A percentile compares a stretch with the other conserved stretches of the same genome.
phyloP scores from a whole-genome alignment of 768 basidiomycete genomes.

The Serpula lacrymans region DNA sequence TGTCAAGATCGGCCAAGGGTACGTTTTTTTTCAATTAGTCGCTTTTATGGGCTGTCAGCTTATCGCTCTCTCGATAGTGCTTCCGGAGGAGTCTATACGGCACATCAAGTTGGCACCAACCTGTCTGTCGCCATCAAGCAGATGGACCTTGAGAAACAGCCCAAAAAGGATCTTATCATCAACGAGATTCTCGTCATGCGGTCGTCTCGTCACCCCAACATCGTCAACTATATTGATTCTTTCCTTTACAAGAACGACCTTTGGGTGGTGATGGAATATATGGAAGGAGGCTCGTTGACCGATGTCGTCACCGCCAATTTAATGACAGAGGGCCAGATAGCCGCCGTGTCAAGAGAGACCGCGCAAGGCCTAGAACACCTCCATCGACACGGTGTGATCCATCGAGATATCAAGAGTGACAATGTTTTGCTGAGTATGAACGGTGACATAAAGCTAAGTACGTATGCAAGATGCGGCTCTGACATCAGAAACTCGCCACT shows the following conservation, averaged over 20 bases:
- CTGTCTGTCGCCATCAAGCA: constrained; percentile 97
- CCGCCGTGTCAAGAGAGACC: constrained; percentile 91
- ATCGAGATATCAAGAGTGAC: constrained; percentile 99
- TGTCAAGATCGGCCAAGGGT: constrained; percentile 99
- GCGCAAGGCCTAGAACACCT: constrained; percentile 92
- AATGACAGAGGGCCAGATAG: constrained; percentile 99
- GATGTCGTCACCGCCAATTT: constrained; percentile 87
- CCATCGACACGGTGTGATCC: constrained; percentile 95
- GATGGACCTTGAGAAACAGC: constrained; percentile 99
- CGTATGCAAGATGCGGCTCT: constrained; percentile 39
- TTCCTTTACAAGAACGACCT: constrained; percentile 97
- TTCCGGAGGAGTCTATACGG: constrained; percentile 96
- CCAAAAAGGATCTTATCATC: constrained; percentile 99
- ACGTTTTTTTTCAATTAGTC: constrained; percentile 26
- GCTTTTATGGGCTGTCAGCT: neutral
- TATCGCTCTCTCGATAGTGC: constrained; percentile 50
- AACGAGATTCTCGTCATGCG: constrained; percentile 99
- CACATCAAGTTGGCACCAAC: constrained; percentile 95
- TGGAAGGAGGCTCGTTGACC: constrained; percentile 94
- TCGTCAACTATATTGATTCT: constrained; percentile 99
- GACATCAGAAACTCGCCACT: neutral
- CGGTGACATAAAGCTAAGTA: constrained; percentile 98
- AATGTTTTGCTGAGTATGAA: constrained; percentile 90
- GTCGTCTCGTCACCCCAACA: constrained; percentile 93
- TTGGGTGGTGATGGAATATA: constrained; percentile 99